Evolutionary conservation across 2,329 filamentous ascomycete species (phyloP).

Genomic region (Paecilomyces niveus): DNA sequence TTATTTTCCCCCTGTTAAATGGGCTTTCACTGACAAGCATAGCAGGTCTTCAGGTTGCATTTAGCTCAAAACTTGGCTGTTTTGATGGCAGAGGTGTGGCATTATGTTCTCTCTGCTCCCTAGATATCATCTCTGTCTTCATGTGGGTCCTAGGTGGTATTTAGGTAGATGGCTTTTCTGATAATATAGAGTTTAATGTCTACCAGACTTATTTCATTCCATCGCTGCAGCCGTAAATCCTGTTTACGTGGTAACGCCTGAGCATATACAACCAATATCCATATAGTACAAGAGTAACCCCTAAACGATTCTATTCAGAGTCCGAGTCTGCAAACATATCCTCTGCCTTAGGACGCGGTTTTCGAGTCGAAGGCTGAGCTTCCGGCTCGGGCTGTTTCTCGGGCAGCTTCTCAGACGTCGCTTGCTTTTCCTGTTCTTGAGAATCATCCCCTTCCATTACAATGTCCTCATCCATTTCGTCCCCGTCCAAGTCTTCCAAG

Average conservation of each 20-base stretch:
- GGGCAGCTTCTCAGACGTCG: constrained; percentile 15
- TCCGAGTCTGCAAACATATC: constrained; percentile 85
- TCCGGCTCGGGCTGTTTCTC: constrained; percentile 19
- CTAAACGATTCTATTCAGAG: constrained; percentile 32
- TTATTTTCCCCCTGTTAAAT: not conserved
- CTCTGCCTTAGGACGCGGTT: constrained; percentile 65
- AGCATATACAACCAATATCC: not conserved
- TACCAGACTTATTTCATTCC: not conserved
- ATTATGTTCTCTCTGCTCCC: not conserved
- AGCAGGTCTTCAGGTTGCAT: not conserved
- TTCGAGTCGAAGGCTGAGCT: constrained; percentile 29
- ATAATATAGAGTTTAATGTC: not conserved
- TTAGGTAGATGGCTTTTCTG: not conserved
- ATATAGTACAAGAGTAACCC: constrained; percentile 7
- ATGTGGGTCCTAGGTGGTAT: not conserved
- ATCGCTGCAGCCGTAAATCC: not conserved
- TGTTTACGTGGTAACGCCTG: not conserved
- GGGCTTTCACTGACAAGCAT: not conserved
- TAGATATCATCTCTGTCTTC: not conserved
- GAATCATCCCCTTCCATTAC: constrained; percentile 22
- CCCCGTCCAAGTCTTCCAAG: constrained; percentile 44
- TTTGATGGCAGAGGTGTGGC: not conserved
- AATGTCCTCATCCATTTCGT: constrained; percentile 28
- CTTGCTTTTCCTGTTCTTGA: constrained; percentile 13
- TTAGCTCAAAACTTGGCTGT: not conserved